Evolutionary conservation across 768 basidiomycete species (phyloP), one percentile per base, ranked within the genome.

Genomic region (Auricularia auricula-judae): DNA sequence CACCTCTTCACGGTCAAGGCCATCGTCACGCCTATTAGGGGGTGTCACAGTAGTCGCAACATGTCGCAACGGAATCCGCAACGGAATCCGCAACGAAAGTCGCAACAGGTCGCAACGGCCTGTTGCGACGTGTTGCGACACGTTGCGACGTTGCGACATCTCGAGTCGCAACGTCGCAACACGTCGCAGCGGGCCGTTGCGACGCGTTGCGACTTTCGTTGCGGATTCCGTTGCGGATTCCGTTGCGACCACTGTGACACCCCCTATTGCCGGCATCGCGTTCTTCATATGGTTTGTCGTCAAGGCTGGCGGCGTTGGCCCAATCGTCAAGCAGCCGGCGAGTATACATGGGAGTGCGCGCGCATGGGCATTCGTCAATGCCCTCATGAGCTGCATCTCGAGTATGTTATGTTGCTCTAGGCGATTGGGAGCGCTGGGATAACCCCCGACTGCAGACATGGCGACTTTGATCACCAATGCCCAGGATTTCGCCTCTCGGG

Each of bases 1-100:
- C 87, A 90, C 72, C 79, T 93, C 64, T 93, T 93, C 79, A 87
- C 87, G 3, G 70, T 87, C 69, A 93, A 93, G 73, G 85, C 88
- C 3, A 78, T 89, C 67, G 77, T 92, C 42, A 84, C 84, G 3
- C 89, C 89, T 1, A n/a, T n/a, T n/a, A n/a, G n/a, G n/a, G n/a
- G n/a, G n/a, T n/a, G n/a, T n/a, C n/a, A n/a, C n/a, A n/a, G n/a
- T n/a, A n/a, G n/a, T n/a, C n/a, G n/a, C n/a, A n/a, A n/a, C n/a
- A n/a, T n/a, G n/a, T n/a, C n/a, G n/a, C n/a, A n/a, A n/a, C n/a
- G n/a, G n/a, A n/a, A n/a, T n/a, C n/a, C n/a, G n/a, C n/a, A n/a
- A n/a, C n/a, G n/a, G n/a, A n/a, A n/a, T n/a, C n/a, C n/a, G n/a
- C n/a, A n/a, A n/a, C n/a, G n/a, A n/a, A n/a, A n/a, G n/a, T n/a